Percentiles rank a stretch among this genome's conserved stretches.
Conservation (phyloP, 495 filamentous ascomycete species). For the Lindgomyces ingoldianus region DNA sequence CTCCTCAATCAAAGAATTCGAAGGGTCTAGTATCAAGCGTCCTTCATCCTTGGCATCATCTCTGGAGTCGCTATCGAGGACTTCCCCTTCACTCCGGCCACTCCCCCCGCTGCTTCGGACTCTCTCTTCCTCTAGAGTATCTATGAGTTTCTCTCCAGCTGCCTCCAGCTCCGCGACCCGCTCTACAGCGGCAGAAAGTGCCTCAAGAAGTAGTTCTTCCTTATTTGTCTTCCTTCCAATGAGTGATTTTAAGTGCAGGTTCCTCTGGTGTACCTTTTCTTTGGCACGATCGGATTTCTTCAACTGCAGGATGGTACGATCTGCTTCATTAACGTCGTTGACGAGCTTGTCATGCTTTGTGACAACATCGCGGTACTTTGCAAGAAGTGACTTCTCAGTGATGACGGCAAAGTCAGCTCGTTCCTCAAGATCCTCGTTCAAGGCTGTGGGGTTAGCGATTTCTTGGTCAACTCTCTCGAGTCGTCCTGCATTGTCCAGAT, state of each 20-base stretch:
- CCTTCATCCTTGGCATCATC: background rate
- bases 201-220: slow-evolving; percentile 8
- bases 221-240: background rate
- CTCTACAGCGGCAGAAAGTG: slow-evolving; percentile 9
- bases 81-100: too few relatives aligned
- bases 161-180: slow-evolving; percentile 6
- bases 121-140: background rate
- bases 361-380: background rate
- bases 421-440: background rate
- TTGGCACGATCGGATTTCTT: slow-evolving; percentile 8
- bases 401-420: background rate
- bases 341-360: background rate
- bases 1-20: background rate
- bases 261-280: slow-evolving; percentile 12
- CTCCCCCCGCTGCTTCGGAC: slow-evolving; percentile 4
- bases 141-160: slow-evolving; percentile 4
- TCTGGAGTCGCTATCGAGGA: background rate
- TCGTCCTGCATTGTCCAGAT: background rate
- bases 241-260: slow-evolving; percentile 1
- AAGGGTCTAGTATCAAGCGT: background rate
- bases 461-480: background rate
- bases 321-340: background rate
- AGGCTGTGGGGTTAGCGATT: background rate
- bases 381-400: background rate
- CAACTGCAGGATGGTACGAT: background rate